Conservation (phyloP, 345 rosid genomes). For the Pistacia integerrima region DNA sequence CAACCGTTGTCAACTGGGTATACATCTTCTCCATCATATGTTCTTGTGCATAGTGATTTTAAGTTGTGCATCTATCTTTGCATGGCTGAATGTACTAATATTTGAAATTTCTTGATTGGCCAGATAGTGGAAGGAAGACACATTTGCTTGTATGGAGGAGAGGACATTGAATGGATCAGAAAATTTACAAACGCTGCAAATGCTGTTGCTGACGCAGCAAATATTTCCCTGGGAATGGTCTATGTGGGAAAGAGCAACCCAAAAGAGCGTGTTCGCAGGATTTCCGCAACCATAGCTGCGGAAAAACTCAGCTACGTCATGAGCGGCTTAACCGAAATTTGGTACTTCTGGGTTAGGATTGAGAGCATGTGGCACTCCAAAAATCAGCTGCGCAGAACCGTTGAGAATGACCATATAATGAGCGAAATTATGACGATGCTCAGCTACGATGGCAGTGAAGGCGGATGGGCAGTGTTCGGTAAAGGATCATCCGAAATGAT, state of each 20-base stretch:
- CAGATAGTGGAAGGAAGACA: slow-evolving; percentile 50
- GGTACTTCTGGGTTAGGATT: slow-evolving; percentile 56
- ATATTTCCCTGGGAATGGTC: slow-evolving; percentile 52
- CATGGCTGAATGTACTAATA: background rate
- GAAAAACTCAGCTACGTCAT: slow-evolving; percentile 50
- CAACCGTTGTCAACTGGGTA: slow-evolving; percentile 52
- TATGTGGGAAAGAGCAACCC: slow-evolving; percentile 77
- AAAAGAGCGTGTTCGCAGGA: slow-evolving; percentile 44
- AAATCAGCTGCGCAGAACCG: slow-evolving; percentile 28
- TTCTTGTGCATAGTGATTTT: background rate
- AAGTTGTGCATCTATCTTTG: background rate
- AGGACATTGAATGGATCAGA: slow-evolving; percentile 70
- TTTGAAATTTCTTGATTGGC: slow-evolving; percentile 9
- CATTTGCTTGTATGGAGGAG: slow-evolving; percentile 81
- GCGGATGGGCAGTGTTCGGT: slow-evolving; percentile 64
- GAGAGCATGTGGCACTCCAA: slow-evolving; percentile 59
- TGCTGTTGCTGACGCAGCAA: slow-evolving; percentile 38
- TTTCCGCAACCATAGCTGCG: slow-evolving; percentile 26
- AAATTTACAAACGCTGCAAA: slow-evolving; percentile 41
- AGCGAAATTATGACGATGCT: slow-evolving; percentile 56
- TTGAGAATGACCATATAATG: slow-evolving; percentile 52
- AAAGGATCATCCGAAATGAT: slow-evolving; percentile 48
- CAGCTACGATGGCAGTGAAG: slow-evolving; percentile 58
- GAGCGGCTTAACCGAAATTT: slow-evolving; percentile 39
- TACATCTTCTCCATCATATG: background rate